Base-by-base conservation (phyloP, 331 rosid genomes). In the Quercus lobata region DNA sequence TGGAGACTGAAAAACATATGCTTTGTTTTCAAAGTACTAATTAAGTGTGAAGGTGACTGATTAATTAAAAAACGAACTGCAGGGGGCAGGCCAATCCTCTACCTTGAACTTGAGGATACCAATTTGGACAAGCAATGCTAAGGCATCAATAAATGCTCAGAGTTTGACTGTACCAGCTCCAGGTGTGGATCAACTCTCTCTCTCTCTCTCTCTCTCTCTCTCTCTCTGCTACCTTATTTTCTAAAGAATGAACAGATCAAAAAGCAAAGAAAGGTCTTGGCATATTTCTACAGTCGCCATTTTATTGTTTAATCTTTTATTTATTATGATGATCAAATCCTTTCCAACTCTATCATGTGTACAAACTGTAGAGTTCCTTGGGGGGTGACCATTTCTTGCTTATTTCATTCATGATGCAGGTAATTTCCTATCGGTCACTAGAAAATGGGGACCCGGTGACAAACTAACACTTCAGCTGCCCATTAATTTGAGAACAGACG, bases 51-150 rank as follows among this genome's bases (percentile, higher is more conserved):
- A 21, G 14, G 24, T 41, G 49, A 41, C 49, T 41, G 9, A 8
- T 41, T 5, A 58, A 58, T 21, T 5, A 58, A 58, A 21, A 15
- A 58, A 22, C 6, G 37, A 54, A 30, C 35, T 32, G 81, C 86
- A 89, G 96, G 89, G 77, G 24, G 49, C 63, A 5, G 81, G 79
- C 25, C 73, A 35, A 62, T 75, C 71, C 15, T 8, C 6, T 8
- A 82, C 85, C 54, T 79, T 94, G 80, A 92, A 93, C 70, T 68
- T 95, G 37, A 91, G 99, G 46, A 16, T 93, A 7, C 99, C 99
- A 18, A 82, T 87, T 46, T 95, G 99, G 99, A 91, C 96, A 9
- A 54, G 66, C 62, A 89, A 83, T 68, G 90, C 94, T 30, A 85
- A 82, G 66, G 91, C 73, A 30, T 56, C 69, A 69, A 58, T 93